These are phyloP conservation scores for Xanthoconium separans DNA, from an alignment of 1,284 basidiomycete species.

Conservation along the genomic window DNA sequence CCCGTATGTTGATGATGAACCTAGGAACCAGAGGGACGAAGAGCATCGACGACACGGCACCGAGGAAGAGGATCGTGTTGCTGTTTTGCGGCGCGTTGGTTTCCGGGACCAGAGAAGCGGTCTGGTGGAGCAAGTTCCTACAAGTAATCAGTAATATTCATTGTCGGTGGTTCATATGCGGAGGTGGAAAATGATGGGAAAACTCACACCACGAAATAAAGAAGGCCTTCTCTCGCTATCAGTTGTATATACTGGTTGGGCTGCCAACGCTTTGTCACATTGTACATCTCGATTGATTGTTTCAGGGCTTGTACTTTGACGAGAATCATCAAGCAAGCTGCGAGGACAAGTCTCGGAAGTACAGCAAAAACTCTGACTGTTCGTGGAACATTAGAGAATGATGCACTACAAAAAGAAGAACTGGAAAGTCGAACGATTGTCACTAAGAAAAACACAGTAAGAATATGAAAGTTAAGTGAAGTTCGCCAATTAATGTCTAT, in stretches of 20 bases:
- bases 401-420: not conserved
- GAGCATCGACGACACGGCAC: not conserved
- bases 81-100: not conserved
- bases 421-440: not conserved
- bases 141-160: not conserved
- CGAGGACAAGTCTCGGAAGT: not conserved
- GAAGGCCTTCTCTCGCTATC: not conserved
- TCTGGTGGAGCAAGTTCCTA: not conserved
- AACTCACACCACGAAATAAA: conserved; percentile 4
- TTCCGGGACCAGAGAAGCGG: not conserved
- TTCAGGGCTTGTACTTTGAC: not conserved
- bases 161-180: not conserved
- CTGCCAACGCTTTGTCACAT: not conserved
- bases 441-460: not conserved
- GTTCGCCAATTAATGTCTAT: not conserved
- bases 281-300: not conserved
- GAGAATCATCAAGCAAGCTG: not conserved
- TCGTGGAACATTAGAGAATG: not conserved
- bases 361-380: not conserved
- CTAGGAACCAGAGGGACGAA: not conserved
- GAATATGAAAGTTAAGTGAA: not conserved
- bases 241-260: not conserved
- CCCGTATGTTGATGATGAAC: conserved; percentile 1
- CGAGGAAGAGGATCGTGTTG: not conserved
- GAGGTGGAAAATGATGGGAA: not conserved